Conservation (phyloP, 345 rosid genomes). For the Lepidium africanum region DNA sequence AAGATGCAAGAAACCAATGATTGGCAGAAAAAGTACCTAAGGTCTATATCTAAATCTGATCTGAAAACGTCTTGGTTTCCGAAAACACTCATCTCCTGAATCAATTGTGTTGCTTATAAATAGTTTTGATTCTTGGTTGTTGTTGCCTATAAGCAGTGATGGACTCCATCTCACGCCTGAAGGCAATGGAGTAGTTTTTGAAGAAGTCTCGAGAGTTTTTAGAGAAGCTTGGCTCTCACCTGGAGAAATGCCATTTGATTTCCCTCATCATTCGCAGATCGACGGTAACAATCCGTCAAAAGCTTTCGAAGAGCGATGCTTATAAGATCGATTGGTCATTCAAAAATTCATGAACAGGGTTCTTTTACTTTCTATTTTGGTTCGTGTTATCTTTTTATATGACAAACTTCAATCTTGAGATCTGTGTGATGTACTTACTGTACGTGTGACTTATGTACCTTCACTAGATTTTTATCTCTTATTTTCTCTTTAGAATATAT, state of each 20-base stretch:
- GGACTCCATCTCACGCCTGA: slow-evolving; percentile 76
- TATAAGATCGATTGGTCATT: neutral
- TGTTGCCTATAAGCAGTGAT: slow-evolving; percentile 47
- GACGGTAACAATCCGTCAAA: slow-evolving; percentile 58
- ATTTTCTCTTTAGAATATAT: too few species aligned
- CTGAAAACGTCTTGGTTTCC: neutral
- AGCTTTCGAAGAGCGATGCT: slow-evolving; percentile 44
- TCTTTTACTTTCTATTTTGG: too few species aligned
- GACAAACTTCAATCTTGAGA: too few species aligned
- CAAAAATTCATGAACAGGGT: neutral
- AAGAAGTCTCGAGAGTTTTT: slow-evolving; percentile 50
- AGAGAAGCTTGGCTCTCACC: slow-evolving; percentile 65
- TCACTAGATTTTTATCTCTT: too few species aligned
- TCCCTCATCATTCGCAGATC: slow-evolving; percentile 65
- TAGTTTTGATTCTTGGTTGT: neutral
- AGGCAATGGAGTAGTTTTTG: slow-evolving; percentile 64
- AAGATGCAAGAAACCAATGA: slow-evolving; percentile 75
- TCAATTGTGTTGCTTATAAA: neutral
- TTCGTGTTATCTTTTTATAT: too few species aligned
- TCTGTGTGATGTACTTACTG: too few species aligned
- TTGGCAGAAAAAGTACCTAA: slow-evolving; percentile 74
- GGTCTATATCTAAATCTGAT: slow-evolving; percentile 37
- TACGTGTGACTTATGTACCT: too few species aligned
- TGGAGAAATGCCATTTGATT: slow-evolving; percentile 72
- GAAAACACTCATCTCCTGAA: neutral